Evolutionary conservation across 495 filamentous ascomycete species (phyloP), one percentile per base, ranked within the genome.

Genomic region (Aspergillus panamensis): DNA sequence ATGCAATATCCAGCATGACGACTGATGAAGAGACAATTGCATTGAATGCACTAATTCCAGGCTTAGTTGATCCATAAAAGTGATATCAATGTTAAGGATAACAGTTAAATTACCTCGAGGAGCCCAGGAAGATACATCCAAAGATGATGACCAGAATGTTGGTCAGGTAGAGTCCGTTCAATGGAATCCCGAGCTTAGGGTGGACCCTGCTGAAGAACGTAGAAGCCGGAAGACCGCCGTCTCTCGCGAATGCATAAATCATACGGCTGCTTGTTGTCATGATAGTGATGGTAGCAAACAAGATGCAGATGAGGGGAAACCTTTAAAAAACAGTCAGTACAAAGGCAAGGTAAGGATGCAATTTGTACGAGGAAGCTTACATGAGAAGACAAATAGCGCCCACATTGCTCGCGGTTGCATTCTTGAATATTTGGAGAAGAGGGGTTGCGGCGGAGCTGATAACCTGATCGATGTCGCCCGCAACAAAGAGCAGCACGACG

Each of bases 201-300:
- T 91, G 86, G 3, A 91, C 79, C 30, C 74, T 74, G 17, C 86
- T 80, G 61, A 92, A 86, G 67, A 85, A 74, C 1, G 66, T 70
- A 13, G 85, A 89, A 43, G 81, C 81, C 0, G 89, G 89, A 13
- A 91, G 77, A 20, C 87, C 88, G 12, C 85, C 81, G 61, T 91
- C 88, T 60, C 88, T 81, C 29, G 83, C 84, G 61, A 92, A 92
- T 2, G 88, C 87, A 58, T 87, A 91, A 30, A 84, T 82, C 86
- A 92, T 90, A 12, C 89, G 84, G 57, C 81, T 87, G 51, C 82
- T 85, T 9, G 89, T 91, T 3, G 87, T 89, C 86, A 90, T 88
- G 61, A 91, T 85, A 13, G 80, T 83, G 2, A 79, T 87, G 2
- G 82, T 79, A 7, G 87, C 86, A 63, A 92, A 90, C 0, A 92